Conservation (phyloP, 352 stramenopile species). For the Peronospora destructor region DNA sequence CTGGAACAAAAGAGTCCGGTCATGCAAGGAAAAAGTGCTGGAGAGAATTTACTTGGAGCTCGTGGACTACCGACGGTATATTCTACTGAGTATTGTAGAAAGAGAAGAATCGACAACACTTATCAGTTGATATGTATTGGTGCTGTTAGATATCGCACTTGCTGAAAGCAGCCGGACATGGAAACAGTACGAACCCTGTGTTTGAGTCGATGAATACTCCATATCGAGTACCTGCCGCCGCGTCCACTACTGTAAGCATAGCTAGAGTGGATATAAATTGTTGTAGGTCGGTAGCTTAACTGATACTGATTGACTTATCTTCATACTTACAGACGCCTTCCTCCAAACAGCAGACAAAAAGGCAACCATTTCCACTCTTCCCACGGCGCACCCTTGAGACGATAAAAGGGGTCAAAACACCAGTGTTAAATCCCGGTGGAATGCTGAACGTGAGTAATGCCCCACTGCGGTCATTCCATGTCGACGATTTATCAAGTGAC, state of each 20-base stretch:
- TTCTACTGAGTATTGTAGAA: not conserved
- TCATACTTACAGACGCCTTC: slow-evolving; percentile 15
- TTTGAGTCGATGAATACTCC: slow-evolving; percentile 20
- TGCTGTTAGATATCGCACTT: slow-evolving; percentile 22
- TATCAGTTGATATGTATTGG: not conserved
- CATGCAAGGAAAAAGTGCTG: slow-evolving; percentile 17
- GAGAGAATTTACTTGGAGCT: slow-evolving; percentile 4
- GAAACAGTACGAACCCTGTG: slow-evolving; percentile 9
- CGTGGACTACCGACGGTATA: slow-evolving; percentile 28
- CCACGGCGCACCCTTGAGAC: slow-evolving; percentile 14
- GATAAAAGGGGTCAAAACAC: slow-evolving; percentile 17
- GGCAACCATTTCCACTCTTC: slow-evolving; percentile 17
- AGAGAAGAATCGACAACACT: not conserved
- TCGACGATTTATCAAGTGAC: slow-evolving; percentile 40
- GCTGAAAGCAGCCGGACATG: slow-evolving; percentile 13
- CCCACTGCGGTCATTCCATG: slow-evolving; percentile 14
- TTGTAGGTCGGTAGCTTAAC: not conserved
- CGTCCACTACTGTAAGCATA: slow-evolving; percentile 16
- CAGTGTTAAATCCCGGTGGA: slow-evolving; percentile 13
- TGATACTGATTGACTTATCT: not conserved
- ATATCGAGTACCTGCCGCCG: slow-evolving; percentile 8
- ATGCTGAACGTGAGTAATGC: slow-evolving; percentile 6
- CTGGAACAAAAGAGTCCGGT: slow-evolving; percentile 32
- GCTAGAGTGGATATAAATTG: not conserved
- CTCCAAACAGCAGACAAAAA: slow-evolving; percentile 20